Evolutionary conservation across 208 protist species (phyloP), one percentile per base, ranked within the genome.

Genomic region (Leishmania braziliensis): DNA sequence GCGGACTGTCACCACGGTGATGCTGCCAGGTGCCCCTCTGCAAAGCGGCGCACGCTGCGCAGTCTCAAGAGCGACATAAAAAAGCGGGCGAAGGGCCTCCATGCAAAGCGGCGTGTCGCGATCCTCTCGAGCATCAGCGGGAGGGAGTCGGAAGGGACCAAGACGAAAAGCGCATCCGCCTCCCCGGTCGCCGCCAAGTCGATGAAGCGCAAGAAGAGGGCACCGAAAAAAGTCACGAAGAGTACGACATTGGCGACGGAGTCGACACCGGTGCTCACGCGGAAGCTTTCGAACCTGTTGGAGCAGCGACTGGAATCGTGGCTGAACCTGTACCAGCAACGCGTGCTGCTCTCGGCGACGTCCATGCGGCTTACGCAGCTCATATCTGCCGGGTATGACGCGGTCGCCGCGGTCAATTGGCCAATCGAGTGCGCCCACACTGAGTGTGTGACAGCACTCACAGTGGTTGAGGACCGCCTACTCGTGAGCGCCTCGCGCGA

Each of bases 401-500:
- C 78, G 26, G 77, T 58, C 3, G 36, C 56, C 12, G 58, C 76
- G 43, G 74, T 90, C 50, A 80, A 86, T 72, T 96, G 91, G 91
- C 93, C 93, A 29, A 80, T 93, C 26, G 84, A 93, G 66, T 60
- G 50, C 80, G 91, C 86, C 1, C 93, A 96, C 77, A 70, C 43
- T 0, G 86, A 94, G 63, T 69, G 54, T 43, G 82, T 96, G 54
- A 91, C 90, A 23, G 83, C 76, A 0, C 84, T 96, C 9, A 79
- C 84, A 1, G 76, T 95, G 9, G 80, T 95, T 14, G 82, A 91
- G 50, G 91, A 96, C 63, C 84, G 89, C 4, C 76, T 95, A 56
- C 83, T 96, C 16, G 81, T 95, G 39, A 91, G 83, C 60, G 87
- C 82, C 18, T 90, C 89, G 33, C 84, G 85, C 60, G 93, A 96